phyloP scores from a whole-genome alignment of 495 filamentous ascomycete genomes.

The Antarctomyces pellizariae region DNA sequence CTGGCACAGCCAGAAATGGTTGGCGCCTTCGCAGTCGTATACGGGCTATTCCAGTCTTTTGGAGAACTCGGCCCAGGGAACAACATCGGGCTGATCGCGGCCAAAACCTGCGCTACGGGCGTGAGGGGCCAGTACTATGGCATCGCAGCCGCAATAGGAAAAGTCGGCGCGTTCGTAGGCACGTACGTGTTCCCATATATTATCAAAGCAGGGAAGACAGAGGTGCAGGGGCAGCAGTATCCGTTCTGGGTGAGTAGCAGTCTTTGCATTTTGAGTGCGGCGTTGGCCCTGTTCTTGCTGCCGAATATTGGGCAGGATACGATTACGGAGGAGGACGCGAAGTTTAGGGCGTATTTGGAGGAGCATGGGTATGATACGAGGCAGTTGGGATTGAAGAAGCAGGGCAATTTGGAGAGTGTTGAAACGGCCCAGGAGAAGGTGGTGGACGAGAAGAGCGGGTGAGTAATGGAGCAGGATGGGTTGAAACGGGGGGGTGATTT shows the following conservation, averaged over 20 bases:
- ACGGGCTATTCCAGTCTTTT: slow-evolving; percentile 58
- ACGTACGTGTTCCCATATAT: slow-evolving; percentile 61
- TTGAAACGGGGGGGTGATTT: no score
- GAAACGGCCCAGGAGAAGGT: no score
- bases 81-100: slow-evolving; percentile 72
- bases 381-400: slow-evolving; percentile 32
- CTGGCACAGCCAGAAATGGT: slow-evolving; percentile 39
- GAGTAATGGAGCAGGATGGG: no score
- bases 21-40: slow-evolving; percentile 53
- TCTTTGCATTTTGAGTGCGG: slow-evolving; percentile 38
- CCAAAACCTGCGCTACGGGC: slow-evolving; percentile 69
- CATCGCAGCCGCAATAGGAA: slow-evolving; percentile 63
- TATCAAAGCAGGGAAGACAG: slow-evolving; percentile 32
- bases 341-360: slow-evolving; percentile 45
- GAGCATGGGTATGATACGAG: slow-evolving; percentile 45
- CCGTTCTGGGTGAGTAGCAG: slow-evolving; percentile 53
- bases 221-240: slow-evolving; percentile 39
- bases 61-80: slow-evolving; percentile 78
- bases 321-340: slow-evolving; percentile 41
- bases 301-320: slow-evolving; percentile 54
- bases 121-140: slow-evolving; percentile 85
- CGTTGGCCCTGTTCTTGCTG: slow-evolving; percentile 30
- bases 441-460: no score
- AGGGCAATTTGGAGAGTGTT: no score
- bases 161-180: slow-evolving; percentile 81